These are phyloP conservation scores for Pseudocercospora cruenta DNA, from an alignment of 2,329 filamentous ascomycete genomes.

Conservation along the genomic window DNA sequence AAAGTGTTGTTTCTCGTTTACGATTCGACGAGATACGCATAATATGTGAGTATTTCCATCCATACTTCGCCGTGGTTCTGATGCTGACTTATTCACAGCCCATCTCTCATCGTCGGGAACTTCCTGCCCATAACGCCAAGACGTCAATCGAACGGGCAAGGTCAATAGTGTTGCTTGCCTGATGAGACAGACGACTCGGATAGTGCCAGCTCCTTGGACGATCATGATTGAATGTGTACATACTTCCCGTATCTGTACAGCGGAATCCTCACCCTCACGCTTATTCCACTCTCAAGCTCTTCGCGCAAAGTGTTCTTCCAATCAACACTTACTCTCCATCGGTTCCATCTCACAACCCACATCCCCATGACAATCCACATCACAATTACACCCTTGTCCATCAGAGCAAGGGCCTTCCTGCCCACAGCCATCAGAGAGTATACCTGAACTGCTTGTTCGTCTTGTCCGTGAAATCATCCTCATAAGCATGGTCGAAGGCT, in stretches of 20 bases:
- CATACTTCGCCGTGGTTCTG: conserved; percentile 7
- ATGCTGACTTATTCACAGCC: conserved; percentile 60
- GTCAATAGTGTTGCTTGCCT: conserved; percentile 14
- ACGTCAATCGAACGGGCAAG: conserved; percentile 18
- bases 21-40: conserved; percentile 89
- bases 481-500: conserved; percentile 57
- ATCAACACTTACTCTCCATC: too few relatives aligned
- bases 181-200: not conserved
- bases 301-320: too few relatives aligned
- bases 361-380: too few relatives aligned
- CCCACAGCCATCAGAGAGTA: conserved; percentile 7
- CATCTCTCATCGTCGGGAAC: conserved; percentile 93
- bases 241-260: not conserved
- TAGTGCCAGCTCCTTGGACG: not conserved
- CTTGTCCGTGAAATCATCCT: conserved; percentile 56
- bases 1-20: conserved; percentile 96
- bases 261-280: too few relatives aligned
- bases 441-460: conserved; percentile 34
- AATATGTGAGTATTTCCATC: conserved; percentile 74
- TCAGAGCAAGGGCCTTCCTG: too few relatives aligned
- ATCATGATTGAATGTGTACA: not conserved
- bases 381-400: too few relatives aligned
- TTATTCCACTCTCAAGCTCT: too few relatives aligned
- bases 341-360: too few relatives aligned
- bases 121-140: conserved; percentile 75